Evolutionary conservation across 352 stramenopile species (phyloP), one percentile per base, ranked within the genome.

Genomic region (Pythium periplocum): DNA sequence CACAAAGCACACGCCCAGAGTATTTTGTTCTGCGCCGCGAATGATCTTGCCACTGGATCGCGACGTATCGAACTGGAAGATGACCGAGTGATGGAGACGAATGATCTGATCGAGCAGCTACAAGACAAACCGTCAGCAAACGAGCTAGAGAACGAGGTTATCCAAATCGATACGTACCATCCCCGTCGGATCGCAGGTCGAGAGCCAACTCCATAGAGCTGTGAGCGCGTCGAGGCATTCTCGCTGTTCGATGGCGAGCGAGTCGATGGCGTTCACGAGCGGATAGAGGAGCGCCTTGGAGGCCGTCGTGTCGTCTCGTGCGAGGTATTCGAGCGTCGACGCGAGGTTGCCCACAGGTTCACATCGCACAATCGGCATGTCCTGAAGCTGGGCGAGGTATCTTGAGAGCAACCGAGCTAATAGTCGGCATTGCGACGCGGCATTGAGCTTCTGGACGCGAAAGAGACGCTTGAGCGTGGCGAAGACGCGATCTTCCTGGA

Each of bases 161-260:
- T 37, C 44, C 40, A n/a, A 54, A 38, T 48, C 36, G 7, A 55
- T 30, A 50, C 73, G 44, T 62, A 85, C 76, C 51, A 57, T 65
- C 57, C 82, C 61, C 34, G 70, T 73, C 4, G 62, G 51, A 35
- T 81, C 70, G 35, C 60, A 69, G 2, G 58, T 49, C 0, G 60
- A 50, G 36, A 87, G 57, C 64, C 64, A 78, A 50, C 73, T 61
- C 57, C 81, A 75, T 36, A 89, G 57, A 49, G 64, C 75, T 11
- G 75, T 73, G 40, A 89, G 69, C 11, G 78, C 75, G 51, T 89
- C 78, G 26, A 89, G 74, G 52, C 78, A 89, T 44, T 89, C 78
- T 11, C 78, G 75, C 56, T 86, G 73, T 53, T 89, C 78, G 47
- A 84, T 79, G 32, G 59, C 74, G 48, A 86, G 72, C 35, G 75